Percentiles rank a stretch among this genome's conserved stretches.
phyloP scores from a whole-genome alignment of 768 basidiomycete genomes.

The Boletus reticuloceps region DNA sequence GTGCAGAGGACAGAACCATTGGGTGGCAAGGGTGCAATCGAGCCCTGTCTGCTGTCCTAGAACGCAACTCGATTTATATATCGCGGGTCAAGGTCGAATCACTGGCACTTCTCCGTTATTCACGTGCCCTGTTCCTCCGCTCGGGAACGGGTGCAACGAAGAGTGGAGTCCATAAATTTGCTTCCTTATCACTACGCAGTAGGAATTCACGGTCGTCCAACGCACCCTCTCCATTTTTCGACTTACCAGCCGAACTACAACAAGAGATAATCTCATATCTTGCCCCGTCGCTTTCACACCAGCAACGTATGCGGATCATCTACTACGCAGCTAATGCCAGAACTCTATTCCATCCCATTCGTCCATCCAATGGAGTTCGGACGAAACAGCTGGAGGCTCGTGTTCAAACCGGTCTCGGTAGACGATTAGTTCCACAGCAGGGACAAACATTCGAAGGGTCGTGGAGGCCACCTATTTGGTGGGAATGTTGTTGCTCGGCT shows the following conservation, averaged over 20 bases:
- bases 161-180: background rate
- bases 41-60: slow-evolving; percentile 33
- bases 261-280: slow-evolving; percentile 56
- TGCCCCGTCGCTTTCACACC: slow-evolving; percentile 53
- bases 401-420: slow-evolving; percentile 5
- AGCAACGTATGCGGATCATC: slow-evolving; percentile 53
- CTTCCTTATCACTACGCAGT: slow-evolving; percentile 3
- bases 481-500: slow-evolving; percentile 31
- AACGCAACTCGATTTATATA: slow-evolving; percentile 44
- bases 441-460: slow-evolving; percentile 28
- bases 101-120: slow-evolving; percentile 46
- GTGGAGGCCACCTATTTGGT: slow-evolving; percentile 35
- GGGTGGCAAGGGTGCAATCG: slow-evolving; percentile 33
- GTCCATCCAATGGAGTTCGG: slow-evolving; percentile 15
- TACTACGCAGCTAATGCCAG: slow-evolving; percentile 44
- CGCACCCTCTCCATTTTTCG: slow-evolving; percentile 30
- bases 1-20: slow-evolving; percentile 19
- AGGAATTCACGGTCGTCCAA: slow-evolving; percentile 6
- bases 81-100: slow-evolving; percentile 44
- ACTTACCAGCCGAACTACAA: slow-evolving; percentile 58
- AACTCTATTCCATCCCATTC: slow-evolving; percentile 42
- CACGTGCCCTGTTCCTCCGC: slow-evolving; percentile 50
- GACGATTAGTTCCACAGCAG: slow-evolving; percentile 7
- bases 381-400: slow-evolving; percentile 1
- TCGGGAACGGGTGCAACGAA: slow-evolving; percentile 14